These are phyloP conservation scores for Pseudozyma sp. DNA, from an alignment of 1,284 basidiomycete species.

Conservation along the genomic window DNA sequence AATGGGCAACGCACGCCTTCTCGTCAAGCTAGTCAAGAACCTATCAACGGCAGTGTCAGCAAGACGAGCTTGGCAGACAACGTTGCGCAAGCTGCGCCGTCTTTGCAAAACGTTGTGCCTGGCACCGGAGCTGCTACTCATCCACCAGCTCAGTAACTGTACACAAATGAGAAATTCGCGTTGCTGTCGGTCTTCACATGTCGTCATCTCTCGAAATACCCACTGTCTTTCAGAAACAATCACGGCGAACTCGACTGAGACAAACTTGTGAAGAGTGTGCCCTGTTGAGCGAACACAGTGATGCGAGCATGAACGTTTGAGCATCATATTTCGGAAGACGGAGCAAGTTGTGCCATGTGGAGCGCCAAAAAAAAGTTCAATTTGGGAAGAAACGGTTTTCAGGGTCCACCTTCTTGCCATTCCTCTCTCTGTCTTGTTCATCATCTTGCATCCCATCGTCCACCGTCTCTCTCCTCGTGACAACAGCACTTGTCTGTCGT, in stretches of 20 bases:
- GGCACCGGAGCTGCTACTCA: constrained; percentile 31
- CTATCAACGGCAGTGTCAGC: constrained; percentile 11
- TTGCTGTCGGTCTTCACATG: not conserved
- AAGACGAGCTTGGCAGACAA: constrained; percentile 14
- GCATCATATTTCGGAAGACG: not conserved
- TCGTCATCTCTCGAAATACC: constrained; percentile 18
- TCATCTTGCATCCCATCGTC: not conserved
- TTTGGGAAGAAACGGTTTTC: constrained; percentile 1
- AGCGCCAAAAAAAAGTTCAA: not conserved
- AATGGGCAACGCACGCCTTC: constrained; percentile 39
- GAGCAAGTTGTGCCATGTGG: not conserved
- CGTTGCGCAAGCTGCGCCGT: constrained; percentile 27
- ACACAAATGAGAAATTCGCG: not conserved
- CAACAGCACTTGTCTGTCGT: too few species aligned
- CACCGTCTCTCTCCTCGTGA: not conserved
- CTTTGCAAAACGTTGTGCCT: constrained; percentile 33
- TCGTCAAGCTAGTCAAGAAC: constrained; percentile 39
- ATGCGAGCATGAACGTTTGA: not conserved
- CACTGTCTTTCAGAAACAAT: constrained; percentile 4
- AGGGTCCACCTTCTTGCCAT: constrained; percentile 1
- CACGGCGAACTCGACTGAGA: too few species aligned
- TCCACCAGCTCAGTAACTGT: constrained; percentile 8
- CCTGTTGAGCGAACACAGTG: not conserved
- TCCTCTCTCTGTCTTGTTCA: not conserved
- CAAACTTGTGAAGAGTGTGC: too few species aligned